Evolutionary conservation across 495 filamentous ascomycete genomes (phyloP).

Genomic region (Neurospora sp.): DNA sequence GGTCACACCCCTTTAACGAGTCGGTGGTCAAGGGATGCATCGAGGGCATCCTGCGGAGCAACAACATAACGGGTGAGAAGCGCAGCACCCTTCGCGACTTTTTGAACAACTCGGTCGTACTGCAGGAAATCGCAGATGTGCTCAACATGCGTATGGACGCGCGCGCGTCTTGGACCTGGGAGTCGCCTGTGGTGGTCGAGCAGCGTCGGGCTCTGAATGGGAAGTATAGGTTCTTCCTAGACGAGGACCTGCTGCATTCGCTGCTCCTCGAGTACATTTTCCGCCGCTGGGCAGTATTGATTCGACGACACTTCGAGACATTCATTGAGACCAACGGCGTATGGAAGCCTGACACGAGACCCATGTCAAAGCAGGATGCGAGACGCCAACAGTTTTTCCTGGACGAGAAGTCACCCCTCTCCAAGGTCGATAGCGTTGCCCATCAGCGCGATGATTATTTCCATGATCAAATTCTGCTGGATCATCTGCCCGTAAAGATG

Average conservation of each 20-base stretch:
- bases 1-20: slow-evolving; percentile 15
- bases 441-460: slow-evolving; percentile 3
- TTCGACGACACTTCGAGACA: slow-evolving; percentile 21
- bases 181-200: slow-evolving; percentile 16
- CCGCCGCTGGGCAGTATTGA: slow-evolving; percentile 15
- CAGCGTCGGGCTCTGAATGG: slow-evolving; percentile 54
- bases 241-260: slow-evolving; percentile 56
- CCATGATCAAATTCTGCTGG: slow-evolving; percentile 28
- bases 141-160: slow-evolving; percentile 56
- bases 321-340: slow-evolving; percentile 36
- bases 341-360: slow-evolving; percentile 22
- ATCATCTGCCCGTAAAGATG: slow-evolving; percentile 39
- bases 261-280: slow-evolving; percentile 58
- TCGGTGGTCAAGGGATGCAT: slow-evolving; percentile 23
- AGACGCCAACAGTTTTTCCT: slow-evolving; percentile 16
- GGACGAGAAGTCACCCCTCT: neutral
- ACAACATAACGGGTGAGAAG: slow-evolving; percentile 54
- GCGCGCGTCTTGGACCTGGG: slow-evolving; percentile 51
- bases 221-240: slow-evolving; percentile 56
- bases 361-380: slow-evolving; percentile 13
- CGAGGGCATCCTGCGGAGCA: slow-evolving; percentile 42
- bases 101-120: slow-evolving; percentile 42
- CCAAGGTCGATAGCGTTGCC: neutral
- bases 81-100: slow-evolving; percentile 48
- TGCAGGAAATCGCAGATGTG: slow-evolving; percentile 56